A percentile compares a stretch with the other conserved stretches of the same genome.
phyloP scores from a whole-genome alignment of 2,329 filamentous ascomycete genomes.

The Ampelomyces quisqualis region DNA sequence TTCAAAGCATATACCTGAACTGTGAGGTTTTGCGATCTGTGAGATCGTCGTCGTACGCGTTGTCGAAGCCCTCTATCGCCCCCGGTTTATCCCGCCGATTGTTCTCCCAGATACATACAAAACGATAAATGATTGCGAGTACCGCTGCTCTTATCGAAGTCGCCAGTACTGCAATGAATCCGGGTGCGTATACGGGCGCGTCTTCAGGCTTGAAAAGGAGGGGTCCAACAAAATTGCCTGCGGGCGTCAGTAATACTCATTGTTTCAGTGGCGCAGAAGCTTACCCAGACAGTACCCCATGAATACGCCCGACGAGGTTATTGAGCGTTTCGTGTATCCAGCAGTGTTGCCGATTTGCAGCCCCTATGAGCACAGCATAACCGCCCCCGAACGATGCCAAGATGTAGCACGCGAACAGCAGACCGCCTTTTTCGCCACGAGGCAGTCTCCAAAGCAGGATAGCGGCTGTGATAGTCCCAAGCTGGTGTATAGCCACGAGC shows the following conservation, averaged over 20 bases:
- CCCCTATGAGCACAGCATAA: constrained; percentile 55
- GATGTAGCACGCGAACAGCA: constrained; percentile 54
- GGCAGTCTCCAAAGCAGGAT: constrained; percentile 51
- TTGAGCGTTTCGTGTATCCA: constrained; percentile 54
- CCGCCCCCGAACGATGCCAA: constrained; percentile 50
- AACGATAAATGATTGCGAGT: constrained; percentile 49
- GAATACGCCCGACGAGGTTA: constrained; percentile 53
- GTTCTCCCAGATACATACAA: constrained; percentile 50
- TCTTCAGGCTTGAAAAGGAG: constrained; percentile 23
- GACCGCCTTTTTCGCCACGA: constrained; percentile 44
- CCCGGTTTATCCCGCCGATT: constrained; percentile 47
- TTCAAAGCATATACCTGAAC: constrained; percentile 20
- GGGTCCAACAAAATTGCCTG: constrained; percentile 40
- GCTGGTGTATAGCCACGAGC: constrained; percentile 29
- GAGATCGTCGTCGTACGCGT: constrained; percentile 56
- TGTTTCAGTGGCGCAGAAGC: neutral
- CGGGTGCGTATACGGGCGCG: constrained; percentile 36
- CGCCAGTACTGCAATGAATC: constrained; percentile 47
- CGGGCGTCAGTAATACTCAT: neutral
- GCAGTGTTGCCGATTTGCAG: constrained; percentile 54
- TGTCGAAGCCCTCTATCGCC: constrained; percentile 52
- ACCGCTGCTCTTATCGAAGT: constrained; percentile 38
- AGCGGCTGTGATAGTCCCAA: constrained; percentile 46
- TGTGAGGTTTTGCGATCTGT: constrained; percentile 45
- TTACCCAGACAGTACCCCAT: constrained; percentile 55